Evolutionary conservation across 805 yeast species (phyloP).

Genomic region (Sugiyamaella mastotermitis): DNA sequence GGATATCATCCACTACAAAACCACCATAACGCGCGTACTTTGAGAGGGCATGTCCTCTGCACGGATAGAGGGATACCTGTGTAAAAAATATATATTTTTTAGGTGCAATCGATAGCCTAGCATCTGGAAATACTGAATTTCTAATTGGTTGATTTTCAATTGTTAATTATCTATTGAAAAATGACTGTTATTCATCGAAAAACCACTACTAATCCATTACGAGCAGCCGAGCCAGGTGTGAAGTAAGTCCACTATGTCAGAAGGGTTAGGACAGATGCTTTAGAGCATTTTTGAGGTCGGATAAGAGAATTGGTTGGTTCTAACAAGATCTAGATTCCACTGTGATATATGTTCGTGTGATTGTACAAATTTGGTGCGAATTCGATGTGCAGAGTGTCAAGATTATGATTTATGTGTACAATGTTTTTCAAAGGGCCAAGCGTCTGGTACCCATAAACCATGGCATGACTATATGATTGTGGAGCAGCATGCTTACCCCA

Average conservation of each 20-base stretch:
- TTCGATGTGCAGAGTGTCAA: slow-evolving; percentile 84
- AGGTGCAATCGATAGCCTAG: too few species aligned
- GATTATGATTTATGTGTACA: slow-evolving; percentile 98
- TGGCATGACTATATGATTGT: slow-evolving; percentile 88
- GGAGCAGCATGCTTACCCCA: slow-evolving; percentile 93
- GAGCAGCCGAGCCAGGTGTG: slow-evolving; percentile 33
- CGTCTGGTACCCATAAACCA: slow-evolving; percentile 84
- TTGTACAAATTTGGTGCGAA: slow-evolving; percentile 85
- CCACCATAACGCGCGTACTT: too few species aligned
- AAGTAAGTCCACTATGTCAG: too few species aligned
- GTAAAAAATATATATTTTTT: too few species aligned
- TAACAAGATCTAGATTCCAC: slow-evolving; percentile 20
- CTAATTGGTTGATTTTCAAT: background rate
- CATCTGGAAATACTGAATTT: too few species aligned
- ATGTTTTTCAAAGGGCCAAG: slow-evolving; percentile 81
- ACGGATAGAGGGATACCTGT: too few species aligned
- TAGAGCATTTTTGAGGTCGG: too few species aligned
- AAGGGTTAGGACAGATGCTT: too few species aligned
- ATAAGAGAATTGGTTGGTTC: background rate
- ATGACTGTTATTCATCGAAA: slow-evolving; percentile 36
- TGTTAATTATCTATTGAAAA: background rate
- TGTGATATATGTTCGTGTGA: slow-evolving; percentile 97
- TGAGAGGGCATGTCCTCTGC: too few species aligned
- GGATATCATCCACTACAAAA: too few species aligned
- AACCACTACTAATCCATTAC: slow-evolving; percentile 26